Percentiles rank a stretch among this genome's conserved stretches.
phyloP scores from a whole-genome alignment of 2,329 filamentous ascomycete species.

The Apiospora koreana region DNA sequence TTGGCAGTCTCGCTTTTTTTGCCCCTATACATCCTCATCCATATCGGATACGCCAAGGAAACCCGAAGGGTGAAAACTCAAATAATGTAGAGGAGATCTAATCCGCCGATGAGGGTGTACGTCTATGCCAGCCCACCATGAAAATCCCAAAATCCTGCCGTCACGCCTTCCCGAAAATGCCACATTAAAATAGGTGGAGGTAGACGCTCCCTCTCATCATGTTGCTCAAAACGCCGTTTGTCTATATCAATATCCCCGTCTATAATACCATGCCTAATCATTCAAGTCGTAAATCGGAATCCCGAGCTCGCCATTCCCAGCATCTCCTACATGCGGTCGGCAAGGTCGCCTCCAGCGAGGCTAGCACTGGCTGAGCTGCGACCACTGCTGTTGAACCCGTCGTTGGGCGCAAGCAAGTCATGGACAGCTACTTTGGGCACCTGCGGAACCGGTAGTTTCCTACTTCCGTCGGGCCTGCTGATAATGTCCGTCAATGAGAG shows the following conservation, averaged over 20 bases:
- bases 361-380: conserved; percentile 78
- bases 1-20: conserved; percentile 16
- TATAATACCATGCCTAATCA: conserved; percentile 29
- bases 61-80: conserved; percentile 13
- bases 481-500: conserved; percentile 92
- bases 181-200: conserved; percentile 24
- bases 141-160: conserved; percentile 21
- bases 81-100: conserved; percentile 27
- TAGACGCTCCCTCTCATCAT: conserved; percentile 11
- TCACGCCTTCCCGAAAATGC: conserved; percentile 19
- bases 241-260: conserved; percentile 29
- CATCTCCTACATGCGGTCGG: conserved; percentile 50
- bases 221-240: conserved; percentile 27
- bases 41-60: conserved; percentile 6
- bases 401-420: conserved; percentile 72
- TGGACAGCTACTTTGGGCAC: conserved; percentile 88
- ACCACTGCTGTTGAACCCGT: conserved; percentile 70
- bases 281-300: conserved; percentile 27
- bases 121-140: conserved; percentile 26
- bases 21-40: background rate
- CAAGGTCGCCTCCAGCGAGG: conserved; percentile 70
- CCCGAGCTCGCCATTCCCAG: conserved; percentile 10
- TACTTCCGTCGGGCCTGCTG: conserved; percentile 79
- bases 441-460: conserved; percentile 89
- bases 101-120: conserved; percentile 31